A percentile compares a stretch with the other conserved stretches of the same genome.
Evolutionary conservation across 306 rosid genomes (phyloP).

Genomic region (Calophaca sinica): DNA sequence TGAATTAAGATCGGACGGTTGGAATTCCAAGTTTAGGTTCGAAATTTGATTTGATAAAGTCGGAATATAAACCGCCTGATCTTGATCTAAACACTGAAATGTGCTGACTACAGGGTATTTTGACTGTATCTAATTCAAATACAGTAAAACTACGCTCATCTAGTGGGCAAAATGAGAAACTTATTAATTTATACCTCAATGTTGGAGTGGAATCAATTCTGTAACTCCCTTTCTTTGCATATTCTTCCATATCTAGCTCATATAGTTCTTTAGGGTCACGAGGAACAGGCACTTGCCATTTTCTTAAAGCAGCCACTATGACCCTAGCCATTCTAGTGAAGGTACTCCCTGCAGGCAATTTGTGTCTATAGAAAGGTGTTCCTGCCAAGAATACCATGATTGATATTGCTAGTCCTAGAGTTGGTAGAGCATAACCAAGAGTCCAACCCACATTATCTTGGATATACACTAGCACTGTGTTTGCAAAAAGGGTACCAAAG

Average conservation of each 20-base stretch:
- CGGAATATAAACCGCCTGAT: too few relatives aligned
- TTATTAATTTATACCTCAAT: slow-evolving; percentile 52
- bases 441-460: slow-evolving; percentile 84
- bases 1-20: too few relatives aligned
- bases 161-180: too few relatives aligned
- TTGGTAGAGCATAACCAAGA: slow-evolving; percentile 86
- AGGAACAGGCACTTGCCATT: slow-evolving; percentile 59
- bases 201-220: slow-evolving; percentile 68
- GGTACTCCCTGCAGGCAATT: slow-evolving; percentile 76
- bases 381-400: slow-evolving; percentile 70
- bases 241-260: slow-evolving; percentile 64
- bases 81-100: too few relatives aligned
- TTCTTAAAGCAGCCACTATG: slow-evolving; percentile 66
- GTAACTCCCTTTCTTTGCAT: slow-evolving; percentile 56
- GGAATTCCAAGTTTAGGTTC: too few relatives aligned
- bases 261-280: slow-evolving; percentile 66
- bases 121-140: too few relatives aligned
- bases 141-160: too few relatives aligned
- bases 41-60: too few relatives aligned
- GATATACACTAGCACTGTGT: slow-evolving; percentile 68
- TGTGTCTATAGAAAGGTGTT: slow-evolving; percentile 78
- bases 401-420: slow-evolving; percentile 72
- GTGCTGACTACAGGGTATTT: too few relatives aligned
- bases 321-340: slow-evolving; percentile 68
- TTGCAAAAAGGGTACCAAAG: slow-evolving; percentile 88